A percentile compares a stretch with the other conserved stretches of the same genome.
Evolutionary conservation across 768 basidiomycete genomes (phyloP).

Genomic region (Tulasnella sp.): DNA sequence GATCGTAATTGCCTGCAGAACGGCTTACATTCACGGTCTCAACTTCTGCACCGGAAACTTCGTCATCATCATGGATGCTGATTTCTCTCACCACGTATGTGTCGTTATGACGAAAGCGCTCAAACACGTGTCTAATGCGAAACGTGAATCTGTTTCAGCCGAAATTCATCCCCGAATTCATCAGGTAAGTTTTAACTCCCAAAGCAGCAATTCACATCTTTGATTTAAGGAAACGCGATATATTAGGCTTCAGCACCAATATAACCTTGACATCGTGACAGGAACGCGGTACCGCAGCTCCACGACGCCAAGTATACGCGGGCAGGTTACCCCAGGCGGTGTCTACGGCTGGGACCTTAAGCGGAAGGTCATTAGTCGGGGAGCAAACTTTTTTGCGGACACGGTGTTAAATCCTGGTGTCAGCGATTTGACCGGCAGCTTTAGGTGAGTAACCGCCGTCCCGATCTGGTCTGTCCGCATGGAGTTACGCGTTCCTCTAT

Average conservation of each 20-base stretch:
- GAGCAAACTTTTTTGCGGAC: constrained; percentile 83
- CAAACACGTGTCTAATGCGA: not conserved
- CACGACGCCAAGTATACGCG: constrained; percentile 33
- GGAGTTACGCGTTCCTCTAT: no score
- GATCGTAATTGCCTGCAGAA: constrained; percentile 28
- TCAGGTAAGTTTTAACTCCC: constrained; percentile 38
- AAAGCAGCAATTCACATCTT: not conserved
- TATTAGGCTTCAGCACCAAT: constrained; percentile 63
- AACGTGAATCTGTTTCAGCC: constrained; percentile 38
- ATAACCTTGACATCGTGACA: constrained; percentile 86
- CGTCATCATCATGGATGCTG: constrained; percentile 95
- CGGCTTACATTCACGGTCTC: constrained; percentile 86
- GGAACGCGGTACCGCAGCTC: constrained; percentile 74
- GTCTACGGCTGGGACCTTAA: constrained; percentile 91
- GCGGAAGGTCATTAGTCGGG: constrained; percentile 76
- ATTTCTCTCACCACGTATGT: constrained; percentile 88
- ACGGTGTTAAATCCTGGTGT: constrained; percentile 77
- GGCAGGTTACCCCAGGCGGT: constrained; percentile 44
- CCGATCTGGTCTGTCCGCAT: not conserved
- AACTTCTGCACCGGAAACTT: constrained; percentile 86
- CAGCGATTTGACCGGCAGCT: constrained; percentile 84
- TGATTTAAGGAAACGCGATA: not conserved
- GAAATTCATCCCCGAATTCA: constrained; percentile 90
- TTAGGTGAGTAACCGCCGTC: constrained; percentile 44
- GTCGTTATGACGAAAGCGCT: not conserved